Conservation (phyloP, 2,329 filamentous ascomycete genomes). For the Furcasterigmium sp. region DNA sequence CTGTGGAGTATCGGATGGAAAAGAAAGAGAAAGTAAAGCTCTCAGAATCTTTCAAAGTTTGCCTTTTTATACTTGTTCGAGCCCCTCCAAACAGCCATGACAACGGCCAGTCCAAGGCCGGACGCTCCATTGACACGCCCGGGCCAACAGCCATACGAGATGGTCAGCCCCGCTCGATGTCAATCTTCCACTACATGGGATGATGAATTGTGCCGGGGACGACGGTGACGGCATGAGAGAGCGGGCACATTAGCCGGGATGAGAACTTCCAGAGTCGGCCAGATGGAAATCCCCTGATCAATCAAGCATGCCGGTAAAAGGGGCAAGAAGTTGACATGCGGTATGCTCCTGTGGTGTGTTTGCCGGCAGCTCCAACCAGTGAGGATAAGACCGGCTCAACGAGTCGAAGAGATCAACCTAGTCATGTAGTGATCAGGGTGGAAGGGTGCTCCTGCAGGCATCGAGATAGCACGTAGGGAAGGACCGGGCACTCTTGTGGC, state of each 20-base stretch:
- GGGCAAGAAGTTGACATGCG: slow-evolving; percentile 15
- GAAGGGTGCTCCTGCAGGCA: neutral
- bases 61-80: slow-evolving; percentile 61
- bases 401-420: slow-evolving; percentile 10
- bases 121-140: neutral
- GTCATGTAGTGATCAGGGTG: slow-evolving; percentile 6
- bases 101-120: slow-evolving; percentile 26
- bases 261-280: slow-evolving; percentile 4
- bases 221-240: slow-evolving; percentile 12
- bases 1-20: slow-evolving; percentile 36
- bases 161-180: slow-evolving; percentile 34
- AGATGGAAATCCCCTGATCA: neutral
- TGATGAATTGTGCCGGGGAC: slow-evolving; percentile 19
- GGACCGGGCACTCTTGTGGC: too few relatives aligned
- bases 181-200: slow-evolving; percentile 24
- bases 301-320: neutral
- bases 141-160: slow-evolving; percentile 2
- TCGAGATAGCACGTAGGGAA: too few relatives aligned
- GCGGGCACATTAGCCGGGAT: slow-evolving; percentile 20
- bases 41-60: slow-evolving; percentile 37
- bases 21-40: slow-evolving; percentile 27
- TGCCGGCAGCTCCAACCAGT: neutral
- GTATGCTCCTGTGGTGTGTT: neutral
- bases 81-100: slow-evolving; percentile 6
- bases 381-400: slow-evolving; percentile 16